These are phyloP conservation scores for Saprolegnia parasitica DNA, from an alignment of 352 stramenopile species.

Conservation along the genomic window DNA sequence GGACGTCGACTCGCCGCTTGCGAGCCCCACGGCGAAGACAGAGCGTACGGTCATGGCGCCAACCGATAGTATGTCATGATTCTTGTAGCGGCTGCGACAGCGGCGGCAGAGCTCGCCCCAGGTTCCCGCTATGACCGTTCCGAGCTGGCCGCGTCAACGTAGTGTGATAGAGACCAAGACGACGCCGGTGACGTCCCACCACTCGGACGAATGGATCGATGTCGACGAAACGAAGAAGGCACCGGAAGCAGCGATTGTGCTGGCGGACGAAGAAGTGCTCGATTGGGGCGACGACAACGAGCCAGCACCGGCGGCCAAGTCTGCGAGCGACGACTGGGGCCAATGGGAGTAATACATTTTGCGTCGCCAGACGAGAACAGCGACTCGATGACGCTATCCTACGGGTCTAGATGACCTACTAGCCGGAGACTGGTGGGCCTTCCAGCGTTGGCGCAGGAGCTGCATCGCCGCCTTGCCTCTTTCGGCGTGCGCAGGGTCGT, in stretches of 20 bases:
- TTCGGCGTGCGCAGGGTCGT: conserved; percentile 42
- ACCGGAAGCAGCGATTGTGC: conserved; percentile 23
- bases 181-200: conserved; percentile 19
- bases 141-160: conserved; percentile 14
- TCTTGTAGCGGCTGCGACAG: no score
- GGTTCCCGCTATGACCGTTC: no score
- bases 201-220: conserved; percentile 29
- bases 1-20: conserved; percentile 53
- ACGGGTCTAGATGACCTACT: background rate
- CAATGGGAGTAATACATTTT: conserved; percentile 51
- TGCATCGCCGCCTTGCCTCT: conserved; percentile 49
- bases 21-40: conserved; percentile 27
- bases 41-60: no score
- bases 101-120: no score
- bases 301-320: conserved; percentile 32
- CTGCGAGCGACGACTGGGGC: conserved; percentile 56
- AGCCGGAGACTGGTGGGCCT: conserved; percentile 36
- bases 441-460: conserved; percentile 44
- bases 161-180: background rate
- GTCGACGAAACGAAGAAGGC: conserved; percentile 7
- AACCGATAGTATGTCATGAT: no score
- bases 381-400: background rate
- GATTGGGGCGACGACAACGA: conserved; percentile 63
- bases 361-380: background rate
- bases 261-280: conserved; percentile 43